Base-by-base conservation (phyloP, 163 green algal species). In the Chloromonas sp. region DNA sequence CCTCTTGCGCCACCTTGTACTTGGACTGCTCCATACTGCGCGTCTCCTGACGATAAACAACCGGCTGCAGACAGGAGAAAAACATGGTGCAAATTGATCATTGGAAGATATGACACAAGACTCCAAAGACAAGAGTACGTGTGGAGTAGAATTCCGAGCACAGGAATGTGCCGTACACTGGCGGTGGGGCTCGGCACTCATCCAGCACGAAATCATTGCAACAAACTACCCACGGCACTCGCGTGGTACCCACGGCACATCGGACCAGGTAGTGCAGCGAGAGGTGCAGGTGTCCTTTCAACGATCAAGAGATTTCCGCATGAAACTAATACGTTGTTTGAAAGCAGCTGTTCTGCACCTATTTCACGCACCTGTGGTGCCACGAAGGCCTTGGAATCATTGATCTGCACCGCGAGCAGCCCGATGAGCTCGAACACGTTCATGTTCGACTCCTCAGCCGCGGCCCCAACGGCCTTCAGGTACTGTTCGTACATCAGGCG, bases 351-450 rank as follows among this genome's bases (percentile, higher is more conserved):
- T 36, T 36, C 36, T 36, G 36, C 36, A 36, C 36, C 36, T 36
- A 36, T 36, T 36, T 36, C 36, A 80, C 11, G 14, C 81, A 85
- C 83, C 83, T 85, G n/a, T 57, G 83, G 83, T 14, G 83, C 83
- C 5, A 85, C 83, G 61, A 85, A 85, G 3, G 61, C 14, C n/a
- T 85, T 79, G n/a, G 71, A 77, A 1, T 59, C 71, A 36, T 78
- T 83, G 83, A 86, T 83, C 77, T 86, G 77, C 61, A 60, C 2
- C 2, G 61, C 83, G 60, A 86, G 62, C 77, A 81, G 14, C 1
- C 62, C 61, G 15, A 83, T 3, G 2, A 79, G 83, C 62, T 86
- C 83, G 79, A 86, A 86, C 57, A 83, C 83, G 61, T 79, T 77
- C 61, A 86, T 83, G 71, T 77, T 59, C 0, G 77, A 70, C 61